phyloP scores from a whole-genome alignment of 2,329 filamentous ascomycete genomes.

The Neonectria ditissima region DNA sequence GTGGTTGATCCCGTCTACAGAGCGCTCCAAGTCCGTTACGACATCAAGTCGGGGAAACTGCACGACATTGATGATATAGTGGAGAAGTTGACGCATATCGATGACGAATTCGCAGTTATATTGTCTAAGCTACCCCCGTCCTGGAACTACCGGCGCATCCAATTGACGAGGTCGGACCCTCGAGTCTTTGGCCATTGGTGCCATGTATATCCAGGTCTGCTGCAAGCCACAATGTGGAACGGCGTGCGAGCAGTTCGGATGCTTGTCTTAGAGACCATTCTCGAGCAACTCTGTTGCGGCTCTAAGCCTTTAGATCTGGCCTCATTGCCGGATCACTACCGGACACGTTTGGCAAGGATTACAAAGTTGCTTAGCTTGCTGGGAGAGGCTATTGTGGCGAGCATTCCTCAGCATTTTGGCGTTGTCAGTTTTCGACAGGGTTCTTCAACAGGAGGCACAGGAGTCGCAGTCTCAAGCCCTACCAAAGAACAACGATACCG shows the following conservation, averaged over 20 bases:
- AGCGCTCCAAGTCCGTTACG: slow-evolving; percentile 60
- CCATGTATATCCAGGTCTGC: slow-evolving; percentile 60
- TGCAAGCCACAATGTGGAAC: slow-evolving; percentile 62
- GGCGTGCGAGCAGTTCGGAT: slow-evolving; percentile 59
- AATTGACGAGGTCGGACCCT: slow-evolving; percentile 53
- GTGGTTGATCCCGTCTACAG: slow-evolving; percentile 59
- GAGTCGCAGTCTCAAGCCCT: slow-evolving; percentile 42
- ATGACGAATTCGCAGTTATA: slow-evolving; percentile 57
- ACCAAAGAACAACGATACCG: slow-evolving; percentile 45
- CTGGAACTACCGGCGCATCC: slow-evolving; percentile 58
- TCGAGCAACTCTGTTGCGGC: slow-evolving; percentile 54
- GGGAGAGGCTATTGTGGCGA: slow-evolving; percentile 58
- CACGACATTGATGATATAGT: slow-evolving; percentile 51
- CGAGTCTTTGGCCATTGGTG: slow-evolving; percentile 57
- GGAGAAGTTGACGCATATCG: slow-evolving; percentile 53
- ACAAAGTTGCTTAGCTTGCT: slow-evolving; percentile 54
- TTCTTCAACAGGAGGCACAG: slow-evolving; percentile 37
- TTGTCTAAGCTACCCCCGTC: slow-evolving; percentile 53
- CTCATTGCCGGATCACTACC: slow-evolving; percentile 47
- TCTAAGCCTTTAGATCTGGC: slow-evolving; percentile 34
- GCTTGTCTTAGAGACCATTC: slow-evolving; percentile 60
- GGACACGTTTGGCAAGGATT: slow-evolving; percentile 52
- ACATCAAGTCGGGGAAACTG: slow-evolving; percentile 56
- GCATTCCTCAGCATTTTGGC: slow-evolving; percentile 63
- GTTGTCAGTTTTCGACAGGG: slow-evolving; percentile 57